A percentile compares a stretch with the other conserved stretches of the same genome.
Evolutionary conservation across 208 protist species (phyloP).

Genomic region (Crithidia thermophila): DNA sequence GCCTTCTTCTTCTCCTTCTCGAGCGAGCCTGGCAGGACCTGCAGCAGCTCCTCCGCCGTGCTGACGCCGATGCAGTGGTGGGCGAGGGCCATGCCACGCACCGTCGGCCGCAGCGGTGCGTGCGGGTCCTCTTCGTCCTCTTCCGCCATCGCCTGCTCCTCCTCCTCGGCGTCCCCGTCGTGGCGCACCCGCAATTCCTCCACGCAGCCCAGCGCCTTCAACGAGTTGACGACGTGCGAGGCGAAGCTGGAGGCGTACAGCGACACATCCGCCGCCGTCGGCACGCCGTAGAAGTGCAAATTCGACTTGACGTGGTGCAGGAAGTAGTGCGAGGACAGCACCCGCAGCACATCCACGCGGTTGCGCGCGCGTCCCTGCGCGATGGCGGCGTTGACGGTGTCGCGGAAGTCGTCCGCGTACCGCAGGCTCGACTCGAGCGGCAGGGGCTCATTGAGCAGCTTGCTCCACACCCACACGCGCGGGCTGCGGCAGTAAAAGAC

Average conservation of each 20-base stretch:
- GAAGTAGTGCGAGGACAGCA: conserved; percentile 86
- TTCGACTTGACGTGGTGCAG: conserved; percentile 77
- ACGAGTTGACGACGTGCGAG: conserved; percentile 46
- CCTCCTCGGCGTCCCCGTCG: background rate
- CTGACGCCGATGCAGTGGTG: conserved; percentile 64
- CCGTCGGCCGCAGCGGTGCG: conserved; percentile 47
- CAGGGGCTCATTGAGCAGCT: conserved; percentile 78
- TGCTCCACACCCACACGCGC: conserved; percentile 71
- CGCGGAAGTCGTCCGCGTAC: conserved; percentile 83
- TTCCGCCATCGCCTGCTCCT: conserved; percentile 12
- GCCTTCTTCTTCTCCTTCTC: conserved; percentile 24
- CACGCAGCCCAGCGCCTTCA: conserved; percentile 62
- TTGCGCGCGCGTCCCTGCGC: conserved; percentile 54
- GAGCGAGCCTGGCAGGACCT: conserved; percentile 28
- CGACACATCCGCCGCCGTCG: conserved; percentile 61
- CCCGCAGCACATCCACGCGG: conserved; percentile 70
- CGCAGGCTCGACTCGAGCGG: conserved; percentile 81
- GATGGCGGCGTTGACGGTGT: conserved; percentile 76
- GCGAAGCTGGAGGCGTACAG: conserved; percentile 81
- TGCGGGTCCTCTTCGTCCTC: conserved; percentile 56
- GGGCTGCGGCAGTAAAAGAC: conserved; percentile 67
- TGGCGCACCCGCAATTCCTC: conserved; percentile 20
- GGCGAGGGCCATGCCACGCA: conserved; percentile 65
- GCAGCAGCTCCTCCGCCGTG: conserved; percentile 53
- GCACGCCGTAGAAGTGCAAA: conserved; percentile 81